A percentile compares a stretch with the other conserved stretches of the same genome.
Evolutionary conservation across 345 rosid species (phyloP).

Genomic region (Alliaria petiolata): DNA sequence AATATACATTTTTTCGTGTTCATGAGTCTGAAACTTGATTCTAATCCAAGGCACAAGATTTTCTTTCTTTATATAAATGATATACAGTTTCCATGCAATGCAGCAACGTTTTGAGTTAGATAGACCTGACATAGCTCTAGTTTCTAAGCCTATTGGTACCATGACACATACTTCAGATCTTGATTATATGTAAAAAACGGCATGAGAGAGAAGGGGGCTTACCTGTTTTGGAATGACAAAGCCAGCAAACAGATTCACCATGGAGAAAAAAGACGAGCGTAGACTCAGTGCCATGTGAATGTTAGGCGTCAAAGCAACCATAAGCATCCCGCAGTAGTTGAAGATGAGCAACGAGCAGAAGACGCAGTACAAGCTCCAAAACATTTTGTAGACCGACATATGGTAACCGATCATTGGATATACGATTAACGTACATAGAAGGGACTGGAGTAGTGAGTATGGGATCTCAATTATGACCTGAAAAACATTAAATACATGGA

Average conservation of each 20-base stretch:
- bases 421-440: conserved; percentile 37
- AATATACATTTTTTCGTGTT: not conserved
- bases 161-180: not conserved
- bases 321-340: conserved; percentile 68
- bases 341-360: conserved; percentile 52
- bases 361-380: conserved; percentile 60
- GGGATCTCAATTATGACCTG: conserved; percentile 52
- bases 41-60: not conserved
- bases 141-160: not conserved
- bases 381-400: conserved; percentile 33
- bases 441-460: conserved; percentile 53
- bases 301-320: conserved; percentile 64
- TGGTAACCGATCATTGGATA: conserved; percentile 58
- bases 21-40: conserved; percentile 1
- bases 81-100: too few species aligned
- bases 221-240: conserved; percentile 60
- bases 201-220: not conserved
- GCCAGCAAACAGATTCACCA: conserved; percentile 70
- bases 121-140: not conserved
- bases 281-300: conserved; percentile 57
- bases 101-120: not conserved
- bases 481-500: not conserved
- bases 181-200: not conserved
- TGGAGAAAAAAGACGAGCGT: conserved; percentile 50
- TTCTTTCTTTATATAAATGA: not conserved